Percentiles rank a stretch among this genome's conserved stretches.
Conservation (phyloP, 148 eudicot species). For the Camellia lanceoleosa region DNA sequence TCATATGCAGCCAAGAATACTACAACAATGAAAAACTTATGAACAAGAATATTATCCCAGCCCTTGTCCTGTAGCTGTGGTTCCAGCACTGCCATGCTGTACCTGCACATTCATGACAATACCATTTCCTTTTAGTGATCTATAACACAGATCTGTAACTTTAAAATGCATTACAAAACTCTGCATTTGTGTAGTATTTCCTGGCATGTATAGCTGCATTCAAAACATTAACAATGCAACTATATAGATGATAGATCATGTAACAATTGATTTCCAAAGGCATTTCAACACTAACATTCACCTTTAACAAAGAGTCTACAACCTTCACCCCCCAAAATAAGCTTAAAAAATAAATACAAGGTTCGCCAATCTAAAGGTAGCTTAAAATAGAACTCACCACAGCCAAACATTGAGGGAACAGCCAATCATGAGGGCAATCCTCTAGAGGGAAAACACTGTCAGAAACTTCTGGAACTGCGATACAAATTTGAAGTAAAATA, state of each 20-base stretch:
- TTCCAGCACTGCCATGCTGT: slow-evolving; percentile 98
- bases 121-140: background rate
- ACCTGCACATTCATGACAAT: slow-evolving; percentile 18
- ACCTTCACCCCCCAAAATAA: background rate
- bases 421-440: slow-evolving; percentile 94
- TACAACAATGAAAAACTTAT: background rate
- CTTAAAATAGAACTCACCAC: slow-evolving; percentile 55
- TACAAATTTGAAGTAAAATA: background rate
- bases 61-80: slow-evolving; percentile 87
- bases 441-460: slow-evolving; percentile 56
- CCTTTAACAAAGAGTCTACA: background rate
- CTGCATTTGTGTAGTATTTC: background rate
- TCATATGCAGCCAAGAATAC: background rate
- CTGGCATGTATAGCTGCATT: background rate
- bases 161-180: background rate
- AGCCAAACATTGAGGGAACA: slow-evolving; percentile 78
- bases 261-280: background rate
- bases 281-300: background rate
- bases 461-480: slow-evolving; percentile 63
- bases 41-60: slow-evolving; percentile 59
- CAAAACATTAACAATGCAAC: background rate
- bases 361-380: background rate
- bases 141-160: background rate
- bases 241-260: background rate
- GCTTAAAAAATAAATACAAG: background rate